Percentiles rank a stretch among this genome's conserved stretches.
phyloP scores from a whole-genome alignment of 2,329 filamentous ascomycete genomes.

The Aspergillus chevalieri region DNA sequence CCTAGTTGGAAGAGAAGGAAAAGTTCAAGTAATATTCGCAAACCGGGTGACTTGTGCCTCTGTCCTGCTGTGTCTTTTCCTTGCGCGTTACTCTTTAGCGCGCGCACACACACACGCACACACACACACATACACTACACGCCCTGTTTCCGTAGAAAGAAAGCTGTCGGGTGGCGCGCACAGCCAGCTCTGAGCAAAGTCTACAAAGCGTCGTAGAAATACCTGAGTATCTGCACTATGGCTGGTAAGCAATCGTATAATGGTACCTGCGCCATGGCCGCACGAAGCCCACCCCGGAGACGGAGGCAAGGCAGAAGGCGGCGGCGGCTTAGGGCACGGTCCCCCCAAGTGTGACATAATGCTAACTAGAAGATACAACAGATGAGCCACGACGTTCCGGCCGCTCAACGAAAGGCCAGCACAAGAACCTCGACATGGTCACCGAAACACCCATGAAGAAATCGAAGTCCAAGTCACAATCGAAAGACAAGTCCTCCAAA shows the following conservation, averaged over 20 bases:
- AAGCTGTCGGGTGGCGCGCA: conserved; percentile 23
- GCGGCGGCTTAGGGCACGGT: neutral
- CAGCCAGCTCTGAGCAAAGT: conserved; percentile 12
- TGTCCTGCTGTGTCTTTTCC: conserved; percentile 25
- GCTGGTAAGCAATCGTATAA: conserved; percentile 53
- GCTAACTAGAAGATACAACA: conserved; percentile 42
- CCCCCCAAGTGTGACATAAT: conserved; percentile 6
- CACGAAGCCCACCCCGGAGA: neutral
- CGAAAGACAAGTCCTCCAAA: conserved; percentile 42
- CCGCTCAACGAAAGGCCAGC: conserved; percentile 92
- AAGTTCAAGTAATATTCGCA: conserved; percentile 29
- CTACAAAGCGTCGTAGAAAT: conserved; percentile 32
- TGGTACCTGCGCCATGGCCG: conserved; percentile 7
- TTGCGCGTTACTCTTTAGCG: conserved; percentile 36
- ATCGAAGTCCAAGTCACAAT: conserved; percentile 42
- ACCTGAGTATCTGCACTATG: conserved; percentile 43
- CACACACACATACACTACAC: conserved; percentile 13
- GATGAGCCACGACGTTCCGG: conserved; percentile 89
- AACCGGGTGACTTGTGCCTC: conserved; percentile 21
- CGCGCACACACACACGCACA: conserved; percentile 20
- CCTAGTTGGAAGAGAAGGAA: conserved; percentile 13
- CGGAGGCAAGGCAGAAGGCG: conserved; percentile 1
- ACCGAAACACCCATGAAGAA: conserved; percentile 53
- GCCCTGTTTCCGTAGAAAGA: conserved; percentile 36
- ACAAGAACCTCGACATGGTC: conserved; percentile 74